Evolutionary conservation across 2,329 filamentous ascomycete species (phyloP), one percentile per base, ranked within the genome.

Genomic region (Alternaria burnsii): DNA sequence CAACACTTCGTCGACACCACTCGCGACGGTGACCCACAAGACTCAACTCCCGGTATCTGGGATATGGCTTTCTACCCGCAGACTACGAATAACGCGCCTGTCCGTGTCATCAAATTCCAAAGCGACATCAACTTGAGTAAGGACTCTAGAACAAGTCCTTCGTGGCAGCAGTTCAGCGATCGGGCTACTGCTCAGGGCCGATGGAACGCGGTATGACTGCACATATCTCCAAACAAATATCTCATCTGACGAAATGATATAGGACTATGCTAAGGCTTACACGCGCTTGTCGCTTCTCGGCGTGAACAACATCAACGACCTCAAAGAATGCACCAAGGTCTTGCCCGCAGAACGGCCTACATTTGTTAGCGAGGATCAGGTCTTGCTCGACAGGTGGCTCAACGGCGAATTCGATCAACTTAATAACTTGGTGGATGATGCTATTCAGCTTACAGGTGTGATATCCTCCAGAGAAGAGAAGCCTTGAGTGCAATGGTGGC

Each of bases 281-380:
- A 79, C 86, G 44, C 83, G 85, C 22, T 77, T 88, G 38, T 84
- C 82, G 32, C 75, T 87, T 3, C 81, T 88, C 11, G 86, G 85
- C 3, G 84, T 87, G 14, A 80, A 84, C 67, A 86, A 86, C 68
- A 83, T 87, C 72, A 87, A 87, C 71, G 72, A 78, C 22, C 74
- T 87, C 43, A 84, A 81, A 16, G 85, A 87, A 63, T 87, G 85
- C 79, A 85, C 83, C 10, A 81, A 82, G 65, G 83, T 83, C 3
- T 73, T 87, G 10, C 85, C 78, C 0, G 68, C 66, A 3, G 67
- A 52, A 26, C 65, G 66, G 6, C 69, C 58, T 7, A 62, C 59
- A 0, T 77, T 78, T 40, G 62, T 68, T 3, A 72, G 54, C 42
- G 59, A 74, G 51, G 73, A 76, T 42, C 71, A 75, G 44, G 62